Percentiles rank a stretch among this genome's conserved stretches.
phyloP scores from a whole-genome alignment of 2,329 filamentous ascomycete species.

The Peltaster fructicola region DNA sequence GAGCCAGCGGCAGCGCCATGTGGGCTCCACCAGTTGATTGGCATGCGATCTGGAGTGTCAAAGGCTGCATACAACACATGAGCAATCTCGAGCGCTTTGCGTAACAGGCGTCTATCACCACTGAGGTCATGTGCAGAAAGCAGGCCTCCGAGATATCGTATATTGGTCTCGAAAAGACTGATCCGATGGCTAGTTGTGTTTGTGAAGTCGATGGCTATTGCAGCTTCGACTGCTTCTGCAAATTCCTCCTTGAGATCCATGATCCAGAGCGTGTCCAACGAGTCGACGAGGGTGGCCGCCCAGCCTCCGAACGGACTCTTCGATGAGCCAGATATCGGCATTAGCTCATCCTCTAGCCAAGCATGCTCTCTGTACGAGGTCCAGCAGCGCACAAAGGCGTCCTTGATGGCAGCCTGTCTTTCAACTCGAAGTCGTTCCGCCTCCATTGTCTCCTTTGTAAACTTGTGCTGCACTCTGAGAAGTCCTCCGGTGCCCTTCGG shows the following conservation, averaged over 20 bases:
- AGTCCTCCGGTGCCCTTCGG: too few relatives aligned
- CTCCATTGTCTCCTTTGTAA: too few relatives aligned
- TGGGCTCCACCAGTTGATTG: conserved; percentile 41
- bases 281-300: conserved; percentile 76
- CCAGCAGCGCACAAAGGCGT: conserved; percentile 66
- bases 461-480: too few relatives aligned
- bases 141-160: conserved; percentile 52
- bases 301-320: conserved; percentile 78
- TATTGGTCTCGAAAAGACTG: conserved; percentile 55
- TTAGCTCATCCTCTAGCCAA: conserved; percentile 73
- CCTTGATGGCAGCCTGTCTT: conserved; percentile 49
- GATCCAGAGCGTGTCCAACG: conserved; percentile 57
- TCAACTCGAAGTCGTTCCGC: too few relatives aligned
- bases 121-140: conserved; percentile 54
- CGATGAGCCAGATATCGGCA: conserved; percentile 42
- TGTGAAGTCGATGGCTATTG: conserved; percentile 44
- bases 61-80: conserved; percentile 49
- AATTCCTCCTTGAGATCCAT: conserved; percentile 52
- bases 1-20: conserved; percentile 16
- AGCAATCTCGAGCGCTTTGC: conserved; percentile 45
- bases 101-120: conserved; percentile 33
- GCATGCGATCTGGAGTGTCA: conserved; percentile 52
- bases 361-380: conserved; percentile 61
- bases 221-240: conserved; percentile 40
- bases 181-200: conserved; percentile 33